Base-by-base conservation (phyloP, 2,329 filamentous ascomycete species). In the Aureobasidium namibiae region DNA sequence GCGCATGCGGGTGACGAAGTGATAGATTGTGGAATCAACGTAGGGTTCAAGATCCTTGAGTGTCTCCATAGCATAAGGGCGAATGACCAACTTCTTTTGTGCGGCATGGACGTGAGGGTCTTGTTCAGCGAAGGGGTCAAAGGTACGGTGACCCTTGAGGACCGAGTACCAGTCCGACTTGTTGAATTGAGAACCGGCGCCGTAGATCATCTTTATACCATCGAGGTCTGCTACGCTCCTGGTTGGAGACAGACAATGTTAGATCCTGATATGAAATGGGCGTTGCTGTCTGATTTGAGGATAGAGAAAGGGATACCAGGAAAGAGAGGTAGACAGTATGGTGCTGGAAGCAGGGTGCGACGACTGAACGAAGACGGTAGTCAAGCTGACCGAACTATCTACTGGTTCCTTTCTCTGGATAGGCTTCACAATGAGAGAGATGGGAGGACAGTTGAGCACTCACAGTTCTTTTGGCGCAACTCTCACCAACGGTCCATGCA, bases 11-110 rank as follows among this genome's bases (percentile, higher is more conserved):
- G 64, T 53, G 21, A 74, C 63, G 42, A 77, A 74, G 0, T 70
- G 56, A 0, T 67, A 61, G 16, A 73, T 63, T 9, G 70, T 70
- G 18, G 70, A 65, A 61, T 77, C 70, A 6, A 76, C 71, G 39
- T 73, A 74, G 1, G 66, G 62, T 61, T 75, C 73, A n/a, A 76
- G 63, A 29, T 73, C 67, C 49, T 66, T 71, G 60, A 75, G 62
- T 3, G 68, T 57, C 31, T 66, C 68, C 66, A 68, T 65, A 14
- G 64, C 63, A 56, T 69, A 72, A 23, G 65, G 68, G 13, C 67
- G 61, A 21, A 46, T 67, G 52, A 65, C 69, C 34, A 67, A 63
- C 54, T 63, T 67, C 56, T 63, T 65, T 45, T 69, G 63, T 7
- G 61, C 62, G 13, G 65, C 61, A 62, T 74, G 72, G 13, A 72